Base-by-base conservation (phyloP, 179 eudicot genomes). In the Pouteria campechiana region DNA sequence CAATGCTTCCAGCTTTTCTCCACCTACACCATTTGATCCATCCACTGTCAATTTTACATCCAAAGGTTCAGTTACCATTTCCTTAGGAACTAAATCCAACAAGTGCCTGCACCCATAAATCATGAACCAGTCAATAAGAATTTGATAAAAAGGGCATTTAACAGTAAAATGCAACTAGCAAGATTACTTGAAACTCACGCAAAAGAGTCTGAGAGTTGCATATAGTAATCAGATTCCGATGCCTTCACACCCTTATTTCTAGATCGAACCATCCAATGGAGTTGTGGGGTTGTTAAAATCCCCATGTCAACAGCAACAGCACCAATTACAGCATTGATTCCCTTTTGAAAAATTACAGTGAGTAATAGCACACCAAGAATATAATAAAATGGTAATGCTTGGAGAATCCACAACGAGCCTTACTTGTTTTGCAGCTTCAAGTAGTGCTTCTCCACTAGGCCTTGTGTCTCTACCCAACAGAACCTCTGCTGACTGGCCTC, bases 241-340 rank as follows among this genome's bases (percentile, higher is more conserved):
- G 88, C 74, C 52, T 75, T 75, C 36, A 61, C 30, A 48, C 81
- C 94, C 62, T 73, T 70, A 57, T 90, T 90, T 61, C 70, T 75
- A 14, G 76, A 82, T 63, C 96, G 98, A 44, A 90, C 98, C 94
- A 86, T 90, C 98, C 98, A 90, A 55, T 90, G 98, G 46, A 90
- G 67, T 55, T 82, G 96, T 14, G 98, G 98, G 38, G 98, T 79
- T 29, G 98, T 86, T 19, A 90, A 44, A 46, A 86, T 60, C 46
- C 94, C 98, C 84, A 82, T 68, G 65, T 86, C 88, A 57, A 60
- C 68, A 32, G 61, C 72, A 67, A 58, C 61, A 38, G 85, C 82
- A 47, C 92, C 79, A 30, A 67, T 49, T 46, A 90, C 54, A 30
- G 96, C 76, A 41, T 44, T 58, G 49, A 90, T 71, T 54, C 98